Evolutionary conservation across 2,329 filamentous ascomycete species (phyloP).

Genomic region (Dendryphion nanum): DNA sequence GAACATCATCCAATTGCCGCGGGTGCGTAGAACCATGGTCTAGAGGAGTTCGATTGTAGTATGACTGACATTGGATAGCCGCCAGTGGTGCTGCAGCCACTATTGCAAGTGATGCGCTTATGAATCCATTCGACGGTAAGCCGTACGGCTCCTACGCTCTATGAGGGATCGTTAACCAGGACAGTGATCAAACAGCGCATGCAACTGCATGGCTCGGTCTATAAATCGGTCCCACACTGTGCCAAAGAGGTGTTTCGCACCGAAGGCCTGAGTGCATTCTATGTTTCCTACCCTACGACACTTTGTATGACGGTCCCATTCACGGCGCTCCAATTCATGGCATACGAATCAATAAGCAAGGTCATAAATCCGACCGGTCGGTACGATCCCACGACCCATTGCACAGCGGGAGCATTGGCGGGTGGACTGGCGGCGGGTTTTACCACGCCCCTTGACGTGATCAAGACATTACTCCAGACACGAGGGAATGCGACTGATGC

Average conservation of each 20-base stretch:
- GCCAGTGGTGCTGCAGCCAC: constrained; percentile 92
- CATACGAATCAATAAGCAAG: constrained; percentile 95
- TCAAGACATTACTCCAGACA: constrained; percentile 96
- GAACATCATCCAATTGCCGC: constrained; percentile 91
- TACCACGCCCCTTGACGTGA: constrained; percentile 95
- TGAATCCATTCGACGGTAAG: constrained; percentile 98
- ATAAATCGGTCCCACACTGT: constrained; percentile 83
- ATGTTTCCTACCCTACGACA: constrained; percentile 97
- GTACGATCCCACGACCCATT: constrained; percentile 94
- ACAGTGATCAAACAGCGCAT: constrained; percentile 98
- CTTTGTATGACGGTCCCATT: constrained; percentile 98
- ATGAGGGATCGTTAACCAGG: constrained; percentile 14
- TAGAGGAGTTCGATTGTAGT: background rate
- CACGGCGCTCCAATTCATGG: constrained; percentile 93
- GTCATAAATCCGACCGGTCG: constrained; percentile 80
- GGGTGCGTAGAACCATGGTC: constrained; percentile 53
- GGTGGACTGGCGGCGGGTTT: constrained; percentile 91
- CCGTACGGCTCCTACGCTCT: constrained; percentile 4
- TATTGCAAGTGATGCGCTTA: constrained; percentile 94
- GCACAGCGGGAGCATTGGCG: constrained; percentile 84
- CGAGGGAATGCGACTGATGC: constrained; percentile 77
- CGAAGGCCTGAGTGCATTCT: constrained; percentile 90
- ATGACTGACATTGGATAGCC: constrained; percentile 56
- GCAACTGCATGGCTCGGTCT: constrained; percentile 95
- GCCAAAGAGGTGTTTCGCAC: constrained; percentile 81